These are phyloP conservation scores for Arctostaphylos glauca DNA, from an alignment of 148 eudicot species.

Conservation along the genomic window DNA sequence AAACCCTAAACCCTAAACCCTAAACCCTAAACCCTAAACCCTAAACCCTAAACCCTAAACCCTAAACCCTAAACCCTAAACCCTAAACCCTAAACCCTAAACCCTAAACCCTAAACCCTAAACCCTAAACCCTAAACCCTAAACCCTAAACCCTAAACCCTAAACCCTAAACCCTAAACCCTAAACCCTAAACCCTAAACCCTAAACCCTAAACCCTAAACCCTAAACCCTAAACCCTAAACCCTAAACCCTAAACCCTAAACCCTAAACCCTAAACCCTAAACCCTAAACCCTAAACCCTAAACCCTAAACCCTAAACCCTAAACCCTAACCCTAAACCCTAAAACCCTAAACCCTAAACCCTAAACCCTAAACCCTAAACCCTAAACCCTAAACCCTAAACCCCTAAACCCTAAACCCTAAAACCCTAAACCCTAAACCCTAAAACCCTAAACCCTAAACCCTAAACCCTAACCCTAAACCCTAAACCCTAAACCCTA, in stretches of 20 bases:
- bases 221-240: conserved; percentile 23
- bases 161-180: conserved; percentile 20
- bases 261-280: conserved; percentile 19
- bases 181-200: conserved; percentile 15
- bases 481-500: conserved; percentile 11
- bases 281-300: conserved; percentile 20
- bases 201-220: conserved; percentile 21
- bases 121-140: conserved; percentile 31
- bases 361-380: conserved; percentile 10
- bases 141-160: conserved; percentile 23
- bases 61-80: conserved; percentile 22
- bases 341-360: too few relatives aligned
- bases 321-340: conserved; percentile 10
- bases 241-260: conserved; percentile 20
- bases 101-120: conserved; percentile 28
- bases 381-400: conserved; percentile 13
- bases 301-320: conserved; percentile 18
- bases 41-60: too few relatives aligned
- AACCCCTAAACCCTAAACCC: conserved; percentile 14
- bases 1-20: conserved; percentile 26
- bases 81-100: conserved; percentile 28
- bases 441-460: conserved; percentile 2
- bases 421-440: conserved; percentile 14
- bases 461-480: not conserved
- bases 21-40: conserved; percentile 15